Percentiles rank a stretch among this genome's conserved stretches.
Evolutionary conservation across 148 eudicot species (phyloP).

Genomic region (Diospyros kaki): DNA sequence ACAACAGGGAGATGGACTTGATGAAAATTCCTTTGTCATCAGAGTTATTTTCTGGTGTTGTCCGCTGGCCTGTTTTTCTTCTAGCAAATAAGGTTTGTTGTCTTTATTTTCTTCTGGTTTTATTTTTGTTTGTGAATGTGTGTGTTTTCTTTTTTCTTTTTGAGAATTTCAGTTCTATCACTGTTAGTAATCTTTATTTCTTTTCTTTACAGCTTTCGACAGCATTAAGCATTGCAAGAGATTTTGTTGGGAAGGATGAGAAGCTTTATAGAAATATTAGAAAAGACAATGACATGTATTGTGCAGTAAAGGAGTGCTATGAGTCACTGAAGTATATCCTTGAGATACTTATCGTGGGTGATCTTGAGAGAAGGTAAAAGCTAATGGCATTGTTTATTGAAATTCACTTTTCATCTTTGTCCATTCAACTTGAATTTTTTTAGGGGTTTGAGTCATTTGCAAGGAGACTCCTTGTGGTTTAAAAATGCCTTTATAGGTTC

Average conservation of each 20-base stretch:
- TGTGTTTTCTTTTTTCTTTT: too few relatives aligned
- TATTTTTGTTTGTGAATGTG: too few relatives aligned
- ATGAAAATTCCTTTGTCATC: conserved; percentile 79
- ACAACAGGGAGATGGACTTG: conserved; percentile 87
- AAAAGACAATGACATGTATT: conserved; percentile 64
- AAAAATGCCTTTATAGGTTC: not conserved
- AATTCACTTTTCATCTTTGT: not conserved
- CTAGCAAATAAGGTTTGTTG: conserved; percentile 76
- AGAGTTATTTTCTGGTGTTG: conserved; percentile 58
- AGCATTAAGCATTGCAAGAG: conserved; percentile 75
- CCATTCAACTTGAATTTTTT: not conserved
- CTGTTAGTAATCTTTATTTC: conserved; percentile 9
- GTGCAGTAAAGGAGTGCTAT: conserved; percentile 84
- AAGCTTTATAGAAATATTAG: conserved; percentile 58
- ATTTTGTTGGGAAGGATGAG: conserved; percentile 69
- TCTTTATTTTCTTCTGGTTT: not conserved
- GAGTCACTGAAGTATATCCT: conserved; percentile 69
- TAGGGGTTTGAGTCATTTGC: not conserved
- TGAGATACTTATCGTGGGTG: conserved; percentile 73
- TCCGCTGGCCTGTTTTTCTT: conserved; percentile 96
- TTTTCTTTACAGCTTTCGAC: conserved; percentile 51
- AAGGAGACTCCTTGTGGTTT: too few relatives aligned
- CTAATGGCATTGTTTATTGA: conserved; percentile 14
- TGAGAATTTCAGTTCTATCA: not conserved
- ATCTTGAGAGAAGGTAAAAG: conserved; percentile 76